Conservation (phyloP, 2,329 filamentous ascomycete genomes). For the Sporothrix globosa region DNA sequence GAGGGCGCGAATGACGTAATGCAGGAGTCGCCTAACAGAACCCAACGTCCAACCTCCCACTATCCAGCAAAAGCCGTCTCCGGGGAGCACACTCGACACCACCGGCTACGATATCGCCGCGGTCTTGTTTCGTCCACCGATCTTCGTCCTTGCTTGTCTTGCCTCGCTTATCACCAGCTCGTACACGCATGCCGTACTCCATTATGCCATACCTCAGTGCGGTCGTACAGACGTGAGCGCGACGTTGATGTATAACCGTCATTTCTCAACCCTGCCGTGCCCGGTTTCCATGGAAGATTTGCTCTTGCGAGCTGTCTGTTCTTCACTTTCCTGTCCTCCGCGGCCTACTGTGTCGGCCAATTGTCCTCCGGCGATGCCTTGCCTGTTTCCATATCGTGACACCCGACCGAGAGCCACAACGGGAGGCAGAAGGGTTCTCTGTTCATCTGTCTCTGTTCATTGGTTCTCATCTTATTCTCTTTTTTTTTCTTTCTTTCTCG, state of each 20-base stretch:
- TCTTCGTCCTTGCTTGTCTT: neutral
- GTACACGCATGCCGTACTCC: conserved; percentile 6
- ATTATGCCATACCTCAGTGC: neutral
- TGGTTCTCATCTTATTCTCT: neutral
- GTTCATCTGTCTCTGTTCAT: neutral
- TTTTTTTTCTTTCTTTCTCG: neutral
- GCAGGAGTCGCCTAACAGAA: neutral
- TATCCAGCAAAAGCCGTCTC: neutral
- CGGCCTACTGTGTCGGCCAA: neutral
- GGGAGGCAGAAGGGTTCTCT: neutral
- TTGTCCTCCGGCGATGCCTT: conserved; percentile 3
- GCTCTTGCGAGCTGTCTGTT: neutral
- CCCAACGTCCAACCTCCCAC: conserved; percentile 2
- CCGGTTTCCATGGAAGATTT: neutral
- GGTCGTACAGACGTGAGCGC: neutral
- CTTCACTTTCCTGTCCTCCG: neutral
- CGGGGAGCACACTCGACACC: neutral
- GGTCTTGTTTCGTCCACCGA: neutral
- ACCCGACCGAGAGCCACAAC: conserved; percentile 12
- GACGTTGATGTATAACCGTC: conserved; percentile 1
- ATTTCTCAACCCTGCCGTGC: neutral
- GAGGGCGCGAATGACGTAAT: conserved; percentile 21
- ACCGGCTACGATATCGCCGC: neutral
- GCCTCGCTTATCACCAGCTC: conserved; percentile 8
- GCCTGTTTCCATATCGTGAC: conserved; percentile 6